A percentile compares a stretch with the other conserved stretches of the same genome.
Conservation (phyloP, 1,284 basidiomycete species). For the Phaffia rhodozyma region DNA sequence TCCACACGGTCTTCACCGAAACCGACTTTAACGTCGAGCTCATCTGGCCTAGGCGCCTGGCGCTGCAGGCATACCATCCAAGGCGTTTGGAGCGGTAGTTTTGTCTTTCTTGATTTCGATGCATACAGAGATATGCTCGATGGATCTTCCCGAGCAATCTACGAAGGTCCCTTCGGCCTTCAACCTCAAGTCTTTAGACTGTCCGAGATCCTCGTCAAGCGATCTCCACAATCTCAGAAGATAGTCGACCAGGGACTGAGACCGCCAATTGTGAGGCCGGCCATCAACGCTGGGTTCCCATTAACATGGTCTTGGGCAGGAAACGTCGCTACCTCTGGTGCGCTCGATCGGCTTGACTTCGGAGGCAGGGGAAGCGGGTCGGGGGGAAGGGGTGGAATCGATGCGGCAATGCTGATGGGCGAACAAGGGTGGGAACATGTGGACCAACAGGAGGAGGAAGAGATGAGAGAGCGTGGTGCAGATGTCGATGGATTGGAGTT, state of each 20-base stretch:
- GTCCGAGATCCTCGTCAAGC: slow-evolving; percentile 37
- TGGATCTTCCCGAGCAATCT: slow-evolving; percentile 33
- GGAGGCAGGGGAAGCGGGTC: slow-evolving; percentile 23
- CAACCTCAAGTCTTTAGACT: slow-evolving; percentile 45
- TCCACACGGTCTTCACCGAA: too few relatives aligned
- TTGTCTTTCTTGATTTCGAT: slow-evolving; percentile 45
- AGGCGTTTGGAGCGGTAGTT: slow-evolving; percentile 45
- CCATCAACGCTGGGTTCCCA: slow-evolving; percentile 33
- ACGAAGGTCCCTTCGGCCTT: slow-evolving; percentile 41
- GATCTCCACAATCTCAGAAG: slow-evolving; percentile 9
- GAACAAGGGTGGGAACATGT: slow-evolving; percentile 32
- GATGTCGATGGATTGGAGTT: slow-evolving; percentile 28
- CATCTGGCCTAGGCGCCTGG: slow-evolving; percentile 34
- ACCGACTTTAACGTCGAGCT: slow-evolving; percentile 4
- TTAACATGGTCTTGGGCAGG: slow-evolving; percentile 23
- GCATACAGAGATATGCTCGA: slow-evolving; percentile 38
- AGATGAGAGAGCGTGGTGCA: slow-evolving; percentile 20
- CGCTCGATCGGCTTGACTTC: slow-evolving; percentile 28
- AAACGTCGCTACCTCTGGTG: slow-evolving; percentile 21
- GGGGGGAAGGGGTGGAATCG: slow-evolving; percentile 28
- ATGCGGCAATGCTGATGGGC: slow-evolving; percentile 8
- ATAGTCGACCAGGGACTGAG: slow-evolving; percentile 7
- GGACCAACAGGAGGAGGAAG: slow-evolving; percentile 25
- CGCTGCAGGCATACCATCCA: slow-evolving; percentile 36
- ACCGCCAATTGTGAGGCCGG: slow-evolving; percentile 25